phyloP scores from a whole-genome alignment of 768 basidiomycete genomes.

The Candolleomyces eurysporus region DNA sequence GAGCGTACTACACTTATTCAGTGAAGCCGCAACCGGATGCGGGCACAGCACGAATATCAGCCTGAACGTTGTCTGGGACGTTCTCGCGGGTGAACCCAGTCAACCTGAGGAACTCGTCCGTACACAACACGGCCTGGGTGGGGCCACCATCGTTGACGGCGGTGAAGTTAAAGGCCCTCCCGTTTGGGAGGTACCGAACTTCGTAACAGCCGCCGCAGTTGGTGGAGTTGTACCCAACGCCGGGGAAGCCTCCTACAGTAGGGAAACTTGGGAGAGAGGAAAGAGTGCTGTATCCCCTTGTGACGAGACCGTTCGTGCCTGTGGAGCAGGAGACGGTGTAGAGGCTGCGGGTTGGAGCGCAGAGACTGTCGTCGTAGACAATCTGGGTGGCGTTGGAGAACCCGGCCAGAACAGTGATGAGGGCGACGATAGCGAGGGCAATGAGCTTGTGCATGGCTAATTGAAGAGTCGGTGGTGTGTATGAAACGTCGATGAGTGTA shows the following conservation, averaged over 20 bases:
- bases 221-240: slow-evolving; percentile 49
- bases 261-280: slow-evolving; percentile 55
- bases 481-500: too few relatives aligned
- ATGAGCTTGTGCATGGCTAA: background rate
- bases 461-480: background rate
- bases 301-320: slow-evolving; percentile 48
- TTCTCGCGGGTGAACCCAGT: background rate
- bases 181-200: slow-evolving; percentile 35
- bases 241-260: slow-evolving; percentile 52
- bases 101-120: background rate
- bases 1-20: too few relatives aligned
- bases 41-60: background rate
- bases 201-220: slow-evolving; percentile 62
- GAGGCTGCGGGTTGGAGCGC: too few relatives aligned
- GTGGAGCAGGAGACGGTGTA: slow-evolving; percentile 41
- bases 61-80: background rate
- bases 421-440: background rate
- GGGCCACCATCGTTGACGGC: background rate
- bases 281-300: slow-evolving; percentile 46
- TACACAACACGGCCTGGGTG: background rate
- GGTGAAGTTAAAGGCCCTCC: background rate
- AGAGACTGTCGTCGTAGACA: slow-evolving; percentile 42
- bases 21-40: background rate
- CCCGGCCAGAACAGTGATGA: slow-evolving; percentile 20
- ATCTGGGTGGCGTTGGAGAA: slow-evolving; percentile 29